phyloP scores from a whole-genome alignment of 768 basidiomycete genomes.

The Hortiboletus flavorubellus region DNA sequence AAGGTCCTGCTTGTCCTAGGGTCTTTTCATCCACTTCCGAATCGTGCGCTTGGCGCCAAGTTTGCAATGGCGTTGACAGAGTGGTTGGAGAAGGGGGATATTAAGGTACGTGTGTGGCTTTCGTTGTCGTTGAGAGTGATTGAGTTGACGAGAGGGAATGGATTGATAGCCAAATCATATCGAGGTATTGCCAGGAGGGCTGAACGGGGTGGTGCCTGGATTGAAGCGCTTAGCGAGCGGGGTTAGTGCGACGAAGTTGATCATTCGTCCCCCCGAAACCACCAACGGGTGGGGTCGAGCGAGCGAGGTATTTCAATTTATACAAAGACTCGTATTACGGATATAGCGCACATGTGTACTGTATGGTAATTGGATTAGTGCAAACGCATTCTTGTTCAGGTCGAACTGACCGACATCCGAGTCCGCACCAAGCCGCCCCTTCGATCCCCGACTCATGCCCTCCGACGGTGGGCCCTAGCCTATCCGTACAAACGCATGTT shows the following conservation, averaged over 20 bases:
- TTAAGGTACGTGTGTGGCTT: constrained; percentile 13
- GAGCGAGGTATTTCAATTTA: not conserved
- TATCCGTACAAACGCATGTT: constrained; percentile 78
- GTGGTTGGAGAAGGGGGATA: constrained; percentile 15
- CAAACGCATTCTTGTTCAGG: constrained; percentile 34
- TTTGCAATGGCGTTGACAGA: constrained; percentile 8
- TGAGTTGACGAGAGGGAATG: not conserved
- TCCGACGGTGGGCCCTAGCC: constrained; percentile 79
- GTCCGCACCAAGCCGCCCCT: constrained; percentile 64
- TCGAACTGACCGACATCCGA: constrained; percentile 77
- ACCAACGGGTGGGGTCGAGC: not conserved
- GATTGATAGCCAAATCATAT: constrained; percentile 33
- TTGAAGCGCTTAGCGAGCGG: constrained; percentile 30
- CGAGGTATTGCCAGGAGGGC: constrained; percentile 36
- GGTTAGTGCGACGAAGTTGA: constrained; percentile 38
- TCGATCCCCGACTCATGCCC: constrained; percentile 87
- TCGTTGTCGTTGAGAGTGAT: not conserved
- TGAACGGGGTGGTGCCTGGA: constrained; percentile 33
- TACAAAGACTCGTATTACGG: not conserved
- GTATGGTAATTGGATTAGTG: too few relatives aligned
- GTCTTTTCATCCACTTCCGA: not conserved
- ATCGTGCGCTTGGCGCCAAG: constrained; percentile 3
- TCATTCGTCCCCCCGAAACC: constrained; percentile 22
- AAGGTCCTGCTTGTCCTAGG: not conserved
- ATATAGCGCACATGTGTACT: too few relatives aligned